Evolutionary conservation across 2,329 filamentous ascomycete species (phyloP).

Genomic region (Colletotrichum cordylinicola): DNA sequence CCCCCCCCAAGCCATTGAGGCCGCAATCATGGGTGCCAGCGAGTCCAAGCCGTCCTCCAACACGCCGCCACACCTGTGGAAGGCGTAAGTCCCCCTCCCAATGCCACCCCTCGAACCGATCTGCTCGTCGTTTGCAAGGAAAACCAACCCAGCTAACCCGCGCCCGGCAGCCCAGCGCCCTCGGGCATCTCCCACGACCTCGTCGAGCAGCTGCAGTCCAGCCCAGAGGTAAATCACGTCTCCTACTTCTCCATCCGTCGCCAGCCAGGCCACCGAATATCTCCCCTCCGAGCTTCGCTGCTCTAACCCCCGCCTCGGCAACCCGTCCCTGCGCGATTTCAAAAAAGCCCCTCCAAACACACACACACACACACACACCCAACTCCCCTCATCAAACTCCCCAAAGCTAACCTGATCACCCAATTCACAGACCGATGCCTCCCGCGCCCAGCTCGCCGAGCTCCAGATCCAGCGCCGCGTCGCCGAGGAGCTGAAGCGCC

Average conservation of each 20-base stretch:
- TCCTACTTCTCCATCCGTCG: not conserved
- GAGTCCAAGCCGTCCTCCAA: slow-evolving; percentile 58
- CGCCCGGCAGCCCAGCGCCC: slow-evolving; percentile 44
- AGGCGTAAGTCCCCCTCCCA: slow-evolving; percentile 50
- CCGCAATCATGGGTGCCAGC: slow-evolving; percentile 60
- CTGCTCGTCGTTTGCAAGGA: not conserved
- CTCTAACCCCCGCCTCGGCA: not conserved
- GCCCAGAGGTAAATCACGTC: slow-evolving; percentile 73
- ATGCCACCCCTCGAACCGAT: not conserved
- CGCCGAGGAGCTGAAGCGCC: slow-evolving; percentile 80
- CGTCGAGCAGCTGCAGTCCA: slow-evolving; percentile 82
- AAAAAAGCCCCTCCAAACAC: not conserved
- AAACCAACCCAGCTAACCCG: slow-evolving; percentile 17
- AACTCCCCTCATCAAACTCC: not conserved
- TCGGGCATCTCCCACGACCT: slow-evolving; percentile 77
- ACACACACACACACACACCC: too few relatives aligned
- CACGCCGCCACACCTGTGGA: slow-evolving; percentile 54
- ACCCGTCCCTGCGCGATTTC: not conserved
- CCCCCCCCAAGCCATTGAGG: slow-evolving; percentile 20
- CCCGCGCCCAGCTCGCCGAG: slow-evolving; percentile 82
- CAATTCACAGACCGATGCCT: slow-evolving; percentile 77
- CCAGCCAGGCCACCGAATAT: not conserved
- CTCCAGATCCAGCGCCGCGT: slow-evolving; percentile 89
- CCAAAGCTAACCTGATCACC: not conserved
- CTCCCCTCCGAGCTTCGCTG: not conserved